Percentiles rank a stretch among this genome's conserved stretches.
phyloP scores from a whole-genome alignment of 169 alveolate species.

The Plasmodium reichenowi region DNA sequence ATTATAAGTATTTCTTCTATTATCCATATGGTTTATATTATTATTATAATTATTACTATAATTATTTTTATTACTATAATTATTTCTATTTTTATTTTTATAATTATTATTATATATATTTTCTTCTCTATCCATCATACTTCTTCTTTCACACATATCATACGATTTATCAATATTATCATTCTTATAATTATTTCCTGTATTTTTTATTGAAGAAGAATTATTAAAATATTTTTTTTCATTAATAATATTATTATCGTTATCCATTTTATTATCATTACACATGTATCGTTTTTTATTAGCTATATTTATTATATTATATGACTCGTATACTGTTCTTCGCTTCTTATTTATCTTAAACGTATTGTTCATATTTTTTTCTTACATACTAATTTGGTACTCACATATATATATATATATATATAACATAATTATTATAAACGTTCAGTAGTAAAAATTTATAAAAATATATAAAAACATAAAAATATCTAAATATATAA shows the following conservation, averaged over 20 bases:
- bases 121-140: background rate
- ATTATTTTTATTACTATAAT: background rate
- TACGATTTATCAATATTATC: background rate
- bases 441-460: too few relatives aligned
- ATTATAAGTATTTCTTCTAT: background rate
- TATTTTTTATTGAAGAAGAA: background rate
- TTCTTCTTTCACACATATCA: background rate
- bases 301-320: background rate
- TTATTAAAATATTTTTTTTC: background rate
- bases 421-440: too few relatives aligned
- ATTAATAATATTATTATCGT: constrained; percentile 1
- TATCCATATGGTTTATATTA: background rate
- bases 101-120: background rate
- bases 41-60: background rate
- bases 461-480: too few relatives aligned
- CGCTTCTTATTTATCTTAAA: constrained; percentile 1
- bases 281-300: background rate
- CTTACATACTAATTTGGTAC: too few relatives aligned
- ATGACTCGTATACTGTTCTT: background rate
- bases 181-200: background rate
- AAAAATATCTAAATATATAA: too few relatives aligned
- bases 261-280: constrained; percentile 6
- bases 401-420: too few relatives aligned
- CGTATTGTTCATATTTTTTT: constrained; percentile 6
- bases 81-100: background rate